Base-by-base conservation (phyloP, 129 eudicot species). In the Rutidosis leptorrhynchoides region DNA sequence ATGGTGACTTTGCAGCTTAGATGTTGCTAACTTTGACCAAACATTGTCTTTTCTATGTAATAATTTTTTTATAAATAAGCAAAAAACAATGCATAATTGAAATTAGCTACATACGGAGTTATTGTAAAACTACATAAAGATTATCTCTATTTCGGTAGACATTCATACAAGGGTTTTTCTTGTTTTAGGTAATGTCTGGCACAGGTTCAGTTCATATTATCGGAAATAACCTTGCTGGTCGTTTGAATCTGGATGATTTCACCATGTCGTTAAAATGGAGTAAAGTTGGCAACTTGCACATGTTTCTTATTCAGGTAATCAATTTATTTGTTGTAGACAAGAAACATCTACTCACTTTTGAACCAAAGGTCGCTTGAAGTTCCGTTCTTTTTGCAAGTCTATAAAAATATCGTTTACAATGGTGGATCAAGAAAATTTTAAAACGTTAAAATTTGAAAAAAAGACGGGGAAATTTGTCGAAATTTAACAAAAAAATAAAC, bases 181-280 rank as follows among this genome's bases (percentile, higher is more conserved):
- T 79, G 21, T 23, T 71, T 10, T 59, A 85, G 92, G 88, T 53
- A 62, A 77, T 82, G 22, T 70, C 76, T 20, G 88, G 70, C 62
- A 68, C 72, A 8, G 81, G 88, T 67, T 77, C 85, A 4, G 88
- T 82, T 35, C 53, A 68, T 65, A 54, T 85, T 6, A 48, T 33
- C 8, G 69, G 64, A 67, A 82, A 85, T 60, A 82, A 77, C 69
- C 83, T 85, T 74, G 67, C 74, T 3, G 76, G 83, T 68, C 80
- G 73, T 70, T 69, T 85, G 76, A 83, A 80, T 56, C 54, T 85
- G 65, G 73, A 77, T 71, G 88, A 82, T 80, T 77, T 82, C 69
- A 70, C 74, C 11, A 85, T 80, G 92, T 53, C 75, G 15, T 70
- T 80, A 37, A 72, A 82, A 45, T 85, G 92, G 92, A 85, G 88